Evolutionary conservation across 192 early-diverging fungal species (phyloP).

Genomic region (Funneliformis geosporum): DNA sequence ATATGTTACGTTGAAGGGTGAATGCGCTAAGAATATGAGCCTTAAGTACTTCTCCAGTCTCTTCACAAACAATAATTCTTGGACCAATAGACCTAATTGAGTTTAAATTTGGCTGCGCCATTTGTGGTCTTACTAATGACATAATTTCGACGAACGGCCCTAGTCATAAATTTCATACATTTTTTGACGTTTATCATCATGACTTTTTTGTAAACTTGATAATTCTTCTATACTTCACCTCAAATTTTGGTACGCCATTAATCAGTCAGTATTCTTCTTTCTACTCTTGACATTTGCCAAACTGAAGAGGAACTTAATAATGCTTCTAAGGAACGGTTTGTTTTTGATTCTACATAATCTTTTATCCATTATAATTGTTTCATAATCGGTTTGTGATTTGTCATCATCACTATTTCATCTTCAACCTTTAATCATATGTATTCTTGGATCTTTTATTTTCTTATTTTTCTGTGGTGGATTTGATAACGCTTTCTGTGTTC

Average conservation of each 20-base stretch:
- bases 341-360: too few relatives aligned
- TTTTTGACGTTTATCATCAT: slow-evolving; percentile 5
- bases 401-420: too few relatives aligned
- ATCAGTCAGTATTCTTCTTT: slow-evolving; percentile 42
- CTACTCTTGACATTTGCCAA: slow-evolving; percentile 53
- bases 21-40: slow-evolving; percentile 55
- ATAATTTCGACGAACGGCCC: slow-evolving; percentile 34
- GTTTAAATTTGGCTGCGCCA: slow-evolving; percentile 50
- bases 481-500: too few relatives aligned
- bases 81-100: slow-evolving; percentile 41
- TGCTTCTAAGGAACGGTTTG: too few relatives aligned
- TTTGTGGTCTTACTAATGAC: slow-evolving; percentile 56
- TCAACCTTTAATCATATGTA: too few relatives aligned
- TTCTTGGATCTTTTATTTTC: too few relatives aligned
- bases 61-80: slow-evolving; percentile 59
- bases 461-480: too few relatives aligned
- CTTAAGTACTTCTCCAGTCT: slow-evolving; percentile 60
- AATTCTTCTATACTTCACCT: slow-evolving; percentile 33
- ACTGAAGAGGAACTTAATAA: slow-evolving; percentile 34
- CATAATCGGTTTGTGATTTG: background rate
- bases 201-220: background rate
- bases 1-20: slow-evolving; percentile 51
- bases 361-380: background rate
- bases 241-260: slow-evolving; percentile 40
- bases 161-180: slow-evolving; percentile 41